Base-by-base conservation (phyloP, 257 asterid species). In the Anisodus tanguticus region DNA sequence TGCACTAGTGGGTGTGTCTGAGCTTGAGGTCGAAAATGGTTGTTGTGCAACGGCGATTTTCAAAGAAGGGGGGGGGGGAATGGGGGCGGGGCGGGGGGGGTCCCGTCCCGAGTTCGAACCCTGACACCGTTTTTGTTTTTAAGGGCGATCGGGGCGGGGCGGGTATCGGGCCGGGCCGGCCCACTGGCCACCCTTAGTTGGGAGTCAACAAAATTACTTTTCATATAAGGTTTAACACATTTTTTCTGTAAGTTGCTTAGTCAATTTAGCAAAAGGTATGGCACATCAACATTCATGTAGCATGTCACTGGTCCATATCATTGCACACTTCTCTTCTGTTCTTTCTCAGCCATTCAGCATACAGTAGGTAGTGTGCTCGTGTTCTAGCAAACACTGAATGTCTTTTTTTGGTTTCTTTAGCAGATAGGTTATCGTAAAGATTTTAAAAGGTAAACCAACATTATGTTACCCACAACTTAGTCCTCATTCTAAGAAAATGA, bases 191-290 rank as follows among this genome's bases (percentile, higher is more conserved):
- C 26, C 26, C 26, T 22, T 49, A n/a, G 6, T 17, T 83, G 16
- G 72, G 71, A 22, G 55, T 84, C 79, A 77, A 69, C 82, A 26
- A 83, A 59, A 49, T 63, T 49, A 19, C 83, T 31, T 84, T 59
- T 39, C 74, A 64, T 67, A 62, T 59, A 16, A 59, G 64, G 9
- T 8, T 9, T 7, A 13, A 68, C 43, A 6, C 39, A 13, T 37
- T 68, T 15, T 41, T 68, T 68, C 22, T 37, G 2, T 37, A 68
- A 68, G 77, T 68, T 67, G 10, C 49, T 12, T 68, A 39, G 53
- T 68, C 12, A 17, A 68, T 68, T 67, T 39, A 68, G 53, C 45
- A 31, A 6, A 31, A 31, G 8, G 72, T 66, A 26, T 64, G 43
- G 43, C 49, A 68, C 76, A 37, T 15, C 76, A 68, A 37, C 76